A percentile compares a stretch with the other conserved stretches of the same genome.
phyloP scores from a whole-genome alignment of 768 basidiomycete genomes.

The Lanmaoa rubissima region DNA sequence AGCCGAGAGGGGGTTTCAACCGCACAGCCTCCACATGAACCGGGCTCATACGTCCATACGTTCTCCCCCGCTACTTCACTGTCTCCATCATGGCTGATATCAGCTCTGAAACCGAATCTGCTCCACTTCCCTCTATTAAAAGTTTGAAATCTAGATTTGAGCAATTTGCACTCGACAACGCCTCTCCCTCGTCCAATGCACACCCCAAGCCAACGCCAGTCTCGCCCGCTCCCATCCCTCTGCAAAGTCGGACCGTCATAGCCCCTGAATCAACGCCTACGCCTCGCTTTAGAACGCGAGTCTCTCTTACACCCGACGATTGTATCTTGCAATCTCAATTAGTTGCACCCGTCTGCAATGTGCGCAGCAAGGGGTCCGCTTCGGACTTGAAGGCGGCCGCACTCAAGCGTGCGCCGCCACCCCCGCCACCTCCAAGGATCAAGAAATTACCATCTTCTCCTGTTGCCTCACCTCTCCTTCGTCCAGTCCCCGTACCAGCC shows the following conservation, averaged over 20 bases:
- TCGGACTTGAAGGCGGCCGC: conserved; percentile 47
- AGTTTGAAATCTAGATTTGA: conserved; percentile 72
- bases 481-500: conserved; percentile 46
- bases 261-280: conserved; percentile 31
- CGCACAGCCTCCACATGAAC: conserved; percentile 4
- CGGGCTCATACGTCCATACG: conserved; percentile 3
- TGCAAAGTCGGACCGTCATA: conserved; percentile 15
- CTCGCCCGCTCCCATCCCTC: conserved; percentile 2
- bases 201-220: neutral
- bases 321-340: conserved; percentile 15
- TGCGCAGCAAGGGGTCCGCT: conserved; percentile 50
- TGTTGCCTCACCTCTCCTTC: conserved; percentile 47
- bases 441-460: conserved; percentile 40
- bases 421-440: conserved; percentile 44
- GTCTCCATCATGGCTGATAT: conserved; percentile 15
- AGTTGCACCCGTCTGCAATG: conserved; percentile 28
- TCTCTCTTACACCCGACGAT: conserved; percentile 26
- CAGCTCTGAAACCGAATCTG: conserved; percentile 45
- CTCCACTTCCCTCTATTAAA: conserved; percentile 60
- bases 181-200: conserved; percentile 4
- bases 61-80: neutral
- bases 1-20: neutral
- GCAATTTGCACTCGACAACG: conserved; percentile 50
- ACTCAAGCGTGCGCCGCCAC: conserved; percentile 55
- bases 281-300: conserved; percentile 44